These are phyloP conservation scores for Crotalaria pallida DNA, from an alignment of 306 rosid genomes.

Conservation along the genomic window DNA sequence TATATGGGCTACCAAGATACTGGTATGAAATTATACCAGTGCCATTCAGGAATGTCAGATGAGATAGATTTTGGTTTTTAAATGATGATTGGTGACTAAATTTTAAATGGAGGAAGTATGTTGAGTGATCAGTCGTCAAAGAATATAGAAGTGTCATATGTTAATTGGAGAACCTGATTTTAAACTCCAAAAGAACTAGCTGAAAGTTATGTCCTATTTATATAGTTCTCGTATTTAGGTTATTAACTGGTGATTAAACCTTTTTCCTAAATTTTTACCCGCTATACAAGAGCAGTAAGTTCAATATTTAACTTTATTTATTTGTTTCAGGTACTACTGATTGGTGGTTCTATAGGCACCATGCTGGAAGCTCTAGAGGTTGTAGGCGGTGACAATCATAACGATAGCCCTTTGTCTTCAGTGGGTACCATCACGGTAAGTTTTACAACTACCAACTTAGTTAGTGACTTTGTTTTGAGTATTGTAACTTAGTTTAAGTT, in stretches of 20 bases:
- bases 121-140: neutral
- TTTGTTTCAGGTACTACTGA: conserved; percentile 74
- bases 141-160: neutral
- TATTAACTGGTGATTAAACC: neutral
- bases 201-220: neutral
- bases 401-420: conserved; percentile 51
- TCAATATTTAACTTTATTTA: neutral
- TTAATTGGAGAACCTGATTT: neutral
- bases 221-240: neutral
- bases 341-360: conserved; percentile 97
- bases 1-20: neutral
- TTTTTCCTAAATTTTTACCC: neutral
- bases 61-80: neutral
- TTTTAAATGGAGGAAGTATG: neutral
- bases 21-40: neutral
- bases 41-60: conserved; percentile 1
- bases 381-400: conserved; percentile 76
- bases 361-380: conserved; percentile 95
- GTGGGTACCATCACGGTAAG: conserved; percentile 49
- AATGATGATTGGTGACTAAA: neutral
- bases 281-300: neutral
- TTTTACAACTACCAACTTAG: conserved; percentile 23
- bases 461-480: neutral
- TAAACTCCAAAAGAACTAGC: neutral
- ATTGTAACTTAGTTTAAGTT: neutral